Conservation (phyloP, 306 rosid genomes). For the Fragaria nilgerrensis region DNA sequence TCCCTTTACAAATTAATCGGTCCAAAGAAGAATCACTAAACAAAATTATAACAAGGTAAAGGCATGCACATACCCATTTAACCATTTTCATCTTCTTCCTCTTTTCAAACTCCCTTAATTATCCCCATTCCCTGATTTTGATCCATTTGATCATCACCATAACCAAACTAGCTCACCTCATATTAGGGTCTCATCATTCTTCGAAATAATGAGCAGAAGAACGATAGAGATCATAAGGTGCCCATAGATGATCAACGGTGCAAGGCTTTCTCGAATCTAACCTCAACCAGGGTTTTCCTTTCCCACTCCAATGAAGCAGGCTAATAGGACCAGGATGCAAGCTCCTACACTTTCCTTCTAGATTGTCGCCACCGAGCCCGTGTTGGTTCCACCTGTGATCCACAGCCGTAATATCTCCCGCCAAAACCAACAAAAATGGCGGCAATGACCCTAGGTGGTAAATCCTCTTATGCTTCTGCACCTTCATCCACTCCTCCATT, state of each 20-base stretch:
- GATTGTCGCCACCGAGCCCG: slow-evolving; percentile 83
- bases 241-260: slow-evolving; percentile 78
- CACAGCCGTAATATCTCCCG: slow-evolving; percentile 64
- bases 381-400: slow-evolving; percentile 92
- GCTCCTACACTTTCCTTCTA: slow-evolving; percentile 71
- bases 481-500: slow-evolving; percentile 76
- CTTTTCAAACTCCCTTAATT: slow-evolving; percentile 15
- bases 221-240: slow-evolving; percentile 77
- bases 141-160: slow-evolving; percentile 12
- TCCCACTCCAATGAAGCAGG: slow-evolving; percentile 89
- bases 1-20: not conserved
- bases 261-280: slow-evolving; percentile 84
- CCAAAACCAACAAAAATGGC: slow-evolving; percentile 74
- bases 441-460: slow-evolving; percentile 84
- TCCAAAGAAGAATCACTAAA: not conserved
- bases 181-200: slow-evolving; percentile 36
- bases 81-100: slow-evolving; percentile 17
- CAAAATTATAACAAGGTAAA: not conserved
- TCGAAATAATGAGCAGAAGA: slow-evolving; percentile 57
- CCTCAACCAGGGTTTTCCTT: slow-evolving; percentile 93
- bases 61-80: slow-evolving; percentile 18
- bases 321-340: slow-evolving; percentile 85
- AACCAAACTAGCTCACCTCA: not conserved
- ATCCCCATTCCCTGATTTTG: not conserved
- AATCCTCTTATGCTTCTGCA: slow-evolving; percentile 78